Evolutionary conservation across 805 yeast genomes (phyloP), one percentile per base, ranked within the genome.

Genomic region (Hanseniaspora singularis): DNA sequence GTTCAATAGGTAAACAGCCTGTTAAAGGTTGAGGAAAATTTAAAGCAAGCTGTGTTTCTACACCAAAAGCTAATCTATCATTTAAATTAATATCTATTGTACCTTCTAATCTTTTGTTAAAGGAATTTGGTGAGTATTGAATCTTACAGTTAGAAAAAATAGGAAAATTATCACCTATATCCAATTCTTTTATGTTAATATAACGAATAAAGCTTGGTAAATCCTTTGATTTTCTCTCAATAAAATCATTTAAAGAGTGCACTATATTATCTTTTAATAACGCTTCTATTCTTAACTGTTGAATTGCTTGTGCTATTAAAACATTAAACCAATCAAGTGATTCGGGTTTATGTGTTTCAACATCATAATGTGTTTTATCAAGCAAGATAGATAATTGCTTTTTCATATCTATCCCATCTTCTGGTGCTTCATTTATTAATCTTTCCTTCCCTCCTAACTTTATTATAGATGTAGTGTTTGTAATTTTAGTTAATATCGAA

Each of bases 271-370:
- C 92, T 40, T 87, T 77, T 34, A 74, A 69, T 49, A 85, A 64
- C 0, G 97, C 97, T 59, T 92, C 97, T n/a, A 79, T 73, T 49
- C 98, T 73, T 51, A 87, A 72, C 52, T 88, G 95, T 27, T 84
- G 76, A 22, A 92, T 77, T 7, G 87, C 79, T 60, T 92, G 96
- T 0, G 96, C 98, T 16, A 92, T 73, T 31, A 92, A 68, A 1
- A 92, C 96, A 53, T 89, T 92, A 62, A 92, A 86, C 98, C 98
- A 92, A 61, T 92, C 98, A 51, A 92, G 65, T 0, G 96, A 81
- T 65, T 92, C 98, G 0, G 96, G 74, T 15, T 78, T 70, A 60
- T 92, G 98, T 22, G 77, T 78, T 38, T 79, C 77, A 1, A 92
- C 96, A 57, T 92, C 83, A 62, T 92, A 92, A 58, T 86, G 86